Base-by-base conservation (phyloP, 2,329 filamentous ascomycete genomes). In the Biscogniauxia marginata region DNA sequence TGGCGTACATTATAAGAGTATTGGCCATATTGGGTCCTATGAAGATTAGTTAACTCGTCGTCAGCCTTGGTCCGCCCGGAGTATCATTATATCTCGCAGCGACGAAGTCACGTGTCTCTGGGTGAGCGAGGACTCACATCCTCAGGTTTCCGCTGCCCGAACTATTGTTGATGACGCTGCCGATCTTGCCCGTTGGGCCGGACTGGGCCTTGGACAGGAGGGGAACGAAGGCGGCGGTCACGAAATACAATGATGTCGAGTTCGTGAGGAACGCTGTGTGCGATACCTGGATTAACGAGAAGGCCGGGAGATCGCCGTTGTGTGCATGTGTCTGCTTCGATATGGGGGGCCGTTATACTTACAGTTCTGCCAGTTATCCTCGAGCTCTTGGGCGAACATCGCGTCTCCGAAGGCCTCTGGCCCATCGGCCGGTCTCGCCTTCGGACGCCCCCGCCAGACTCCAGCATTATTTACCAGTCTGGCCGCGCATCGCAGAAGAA, bases 151-250 rank as follows among this genome's bases (percentile, higher is more conserved):
- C 81, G 1, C 75, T 76, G 47, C 81, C 77, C n/a, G 75, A 80
- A 43, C 74, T 73, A 49, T 84, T 77, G 52, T 84, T 84, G 60
- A 85, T 75, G 22, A 85, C 73, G 18, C 70, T 76, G 3, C 77
- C 77, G 1, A 75, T 74, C 63, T 79, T 81, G 4, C 78, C 78
- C 0, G 76, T 76, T 1, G 77, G 78, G 4, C 72, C 67, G 2
- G 72, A 67, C 9, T 71, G 67, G 5, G 78, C 80, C 55, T 80
- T 81, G 1, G 76, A 77, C 1, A 84, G 73, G 2, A 83, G 70
- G 0, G 81, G 81, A 2, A 84, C 70, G 65, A 85, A 79, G 1
- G 79, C 79, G 59, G 81, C 80, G 18, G 77, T 76, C 60, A 80
- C 79, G 69, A 80, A 83, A 68, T 79, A 84, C 22, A 75, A 73